A percentile compares a stretch with the other conserved stretches of the same genome.
These are phyloP conservation scores for Claviceps sp. DNA, from an alignment of 2,329 filamentous ascomycete species.

Conservation along the genomic window DNA sequence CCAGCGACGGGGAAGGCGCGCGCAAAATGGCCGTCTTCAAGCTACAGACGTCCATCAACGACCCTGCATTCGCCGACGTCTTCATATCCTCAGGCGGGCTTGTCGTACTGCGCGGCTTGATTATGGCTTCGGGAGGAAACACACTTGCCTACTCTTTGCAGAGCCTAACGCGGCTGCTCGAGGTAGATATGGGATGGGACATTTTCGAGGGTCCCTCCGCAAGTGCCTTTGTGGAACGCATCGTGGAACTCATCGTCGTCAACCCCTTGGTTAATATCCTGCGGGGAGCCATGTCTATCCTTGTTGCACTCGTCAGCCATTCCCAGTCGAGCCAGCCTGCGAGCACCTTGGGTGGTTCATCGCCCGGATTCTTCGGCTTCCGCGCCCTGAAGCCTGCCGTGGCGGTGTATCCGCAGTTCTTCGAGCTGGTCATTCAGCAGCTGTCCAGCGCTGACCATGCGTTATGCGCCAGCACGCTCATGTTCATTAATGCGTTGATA, in stretches of 20 bases:
- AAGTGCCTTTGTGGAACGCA: conserved; percentile 56
- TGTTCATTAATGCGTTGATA: conserved; percentile 91
- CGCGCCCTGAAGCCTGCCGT: conserved; percentile 84
- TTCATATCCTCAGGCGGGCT: conserved; percentile 88
- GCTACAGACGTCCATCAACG: conserved; percentile 86
- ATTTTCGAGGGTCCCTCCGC: conserved; percentile 52
- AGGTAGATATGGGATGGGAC: conserved; percentile 98
- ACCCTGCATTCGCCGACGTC: conserved; percentile 90
- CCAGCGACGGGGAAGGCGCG: conserved; percentile 70
- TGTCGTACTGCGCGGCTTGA: conserved; percentile 65
- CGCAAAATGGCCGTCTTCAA: conserved; percentile 99
- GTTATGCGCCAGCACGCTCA: conserved; percentile 86
- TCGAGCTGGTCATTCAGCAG: conserved; percentile 84
- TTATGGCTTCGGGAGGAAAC: conserved; percentile 78
- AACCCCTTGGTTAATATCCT: conserved; percentile 97
- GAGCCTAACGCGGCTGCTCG: conserved; percentile 72
- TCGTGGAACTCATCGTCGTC: conserved; percentile 86
- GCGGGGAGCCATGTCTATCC: conserved; percentile 88
- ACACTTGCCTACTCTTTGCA: conserved; percentile 92
- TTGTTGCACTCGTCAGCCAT: conserved; percentile 84
- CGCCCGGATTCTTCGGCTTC: conserved; percentile 63
- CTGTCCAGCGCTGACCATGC: conserved; percentile 90
- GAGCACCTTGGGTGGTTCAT: conserved; percentile 20
- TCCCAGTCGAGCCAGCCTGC: conserved; percentile 45
- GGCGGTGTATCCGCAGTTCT: conserved; percentile 81